phyloP scores from a whole-genome alignment of 768 basidiomycete genomes.

The Naganishia onofrii region DNA sequence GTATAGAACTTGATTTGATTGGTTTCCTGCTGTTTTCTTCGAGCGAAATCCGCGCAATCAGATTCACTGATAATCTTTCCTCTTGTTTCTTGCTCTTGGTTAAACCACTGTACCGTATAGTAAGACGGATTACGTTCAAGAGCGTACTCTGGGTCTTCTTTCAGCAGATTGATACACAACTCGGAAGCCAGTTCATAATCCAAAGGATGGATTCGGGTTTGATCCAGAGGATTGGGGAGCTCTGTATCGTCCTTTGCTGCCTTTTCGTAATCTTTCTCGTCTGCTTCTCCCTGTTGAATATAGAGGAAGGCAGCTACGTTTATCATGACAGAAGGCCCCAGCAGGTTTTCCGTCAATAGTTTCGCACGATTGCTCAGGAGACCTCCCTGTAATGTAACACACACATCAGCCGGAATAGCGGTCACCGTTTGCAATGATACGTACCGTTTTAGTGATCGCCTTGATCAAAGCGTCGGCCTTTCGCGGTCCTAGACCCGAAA shows the following conservation, averaged over 20 bases:
- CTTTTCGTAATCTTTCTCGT: conserved; percentile 60
- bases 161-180: conserved; percentile 96
- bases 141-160: conserved; percentile 95
- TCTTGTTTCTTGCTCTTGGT: conserved; percentile 22
- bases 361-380: conserved; percentile 73
- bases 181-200: conserved; percentile 97
- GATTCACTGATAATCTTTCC: conserved; percentile 72
- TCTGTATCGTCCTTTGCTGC: conserved; percentile 62
- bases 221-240: conserved; percentile 83
- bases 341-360: conserved; percentile 77
- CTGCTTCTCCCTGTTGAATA: conserved; percentile 67
- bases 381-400: conserved; percentile 66
- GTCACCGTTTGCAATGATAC: conserved; percentile 41
- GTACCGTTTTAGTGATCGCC: conserved; percentile 69
- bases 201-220: conserved; percentile 92
- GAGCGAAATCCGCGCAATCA: conserved; percentile 92
- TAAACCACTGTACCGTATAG: conserved; percentile 55
- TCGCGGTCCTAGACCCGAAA: conserved; percentile 89
- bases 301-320: conserved; percentile 90
- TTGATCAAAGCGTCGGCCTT: conserved; percentile 79
- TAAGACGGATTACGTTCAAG: conserved; percentile 78
- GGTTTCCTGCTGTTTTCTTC: conserved; percentile 68
- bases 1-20: conserved; percentile 83
- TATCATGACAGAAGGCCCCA: conserved; percentile 83
- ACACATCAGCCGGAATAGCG: conserved; percentile 25